Conservation (phyloP, 805 yeast genomes). For the Candida corydali region DNA sequence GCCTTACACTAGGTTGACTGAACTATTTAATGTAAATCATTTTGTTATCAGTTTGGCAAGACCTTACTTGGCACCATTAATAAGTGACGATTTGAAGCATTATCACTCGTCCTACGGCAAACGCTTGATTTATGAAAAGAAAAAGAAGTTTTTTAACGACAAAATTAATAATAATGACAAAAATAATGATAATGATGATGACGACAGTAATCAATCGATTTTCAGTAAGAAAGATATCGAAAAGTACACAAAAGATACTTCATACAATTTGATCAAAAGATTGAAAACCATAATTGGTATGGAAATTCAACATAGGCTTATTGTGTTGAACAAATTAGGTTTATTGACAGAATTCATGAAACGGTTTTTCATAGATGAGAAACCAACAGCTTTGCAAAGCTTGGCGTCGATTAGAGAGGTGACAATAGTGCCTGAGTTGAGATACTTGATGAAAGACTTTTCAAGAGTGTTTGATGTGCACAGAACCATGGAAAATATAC, state of each 20-base stretch:
- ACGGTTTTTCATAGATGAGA: constrained; percentile 82
- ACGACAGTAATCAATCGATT: constrained; percentile 14
- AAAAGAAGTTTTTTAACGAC: constrained; percentile 8
- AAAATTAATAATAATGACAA: constrained; percentile 7
- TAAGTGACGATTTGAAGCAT: constrained; percentile 79
- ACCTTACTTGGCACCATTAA: constrained; percentile 88
- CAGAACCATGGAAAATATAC: constrained; percentile 64
- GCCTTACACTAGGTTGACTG: constrained; percentile 86
- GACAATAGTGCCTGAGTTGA: constrained; percentile 83
- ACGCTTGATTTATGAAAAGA: constrained; percentile 16
- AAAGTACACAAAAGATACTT: constrained; percentile 28
- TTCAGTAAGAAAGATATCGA: constrained; percentile 15
- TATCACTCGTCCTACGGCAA: constrained; percentile 40
- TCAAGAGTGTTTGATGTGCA: constrained; percentile 77
- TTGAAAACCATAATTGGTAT: constrained; percentile 57
- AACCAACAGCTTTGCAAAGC: constrained; percentile 63
- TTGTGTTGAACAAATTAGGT: constrained; percentile 75
- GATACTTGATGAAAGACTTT: constrained; percentile 64
- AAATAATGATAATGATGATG: constrained; percentile 24
- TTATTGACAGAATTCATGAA: constrained; percentile 65
- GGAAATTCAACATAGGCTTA: constrained; percentile 82
- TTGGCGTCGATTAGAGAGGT: constrained; percentile 65
- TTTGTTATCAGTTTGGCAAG: constrained; percentile 88
- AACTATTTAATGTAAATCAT: constrained; percentile 91
- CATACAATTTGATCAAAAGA: constrained; percentile 29